Evolutionary conservation across 306 rosid genomes (phyloP), one percentile per base, ranked within the genome.

Genomic region (Malus sieversii): DNA sequence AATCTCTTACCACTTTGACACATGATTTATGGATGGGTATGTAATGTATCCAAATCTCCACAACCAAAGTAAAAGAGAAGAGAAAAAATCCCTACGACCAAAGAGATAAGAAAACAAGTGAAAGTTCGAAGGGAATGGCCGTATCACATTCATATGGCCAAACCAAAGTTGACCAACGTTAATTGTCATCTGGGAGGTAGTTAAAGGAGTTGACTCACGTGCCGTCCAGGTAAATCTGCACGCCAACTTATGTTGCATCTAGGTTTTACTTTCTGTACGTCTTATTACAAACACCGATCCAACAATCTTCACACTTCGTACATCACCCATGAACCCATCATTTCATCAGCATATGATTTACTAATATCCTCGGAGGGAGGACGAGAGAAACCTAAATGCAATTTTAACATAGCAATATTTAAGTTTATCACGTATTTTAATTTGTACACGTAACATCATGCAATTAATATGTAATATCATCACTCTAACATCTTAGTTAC

Each of bases 211-310:
- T 67, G 60, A 30, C 67, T 83, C 70, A 33, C 60, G 77, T 82
- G 70, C 85, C 82, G 77, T 75, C 53, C 72, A 51, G 68, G 78
- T 4, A 78, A 70, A 65, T 73, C 65, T 65, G 80, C 78, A 75
- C 71, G 44, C 48, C 62, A 53, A 68, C 80, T 74, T 52, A 78
- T 45, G 38, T 52, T n/a, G 65, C 46, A 58, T 74, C 70, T 71
- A 4, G 19, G 64, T 44, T 72, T 29, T 51, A 58, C 66, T 45
- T 48, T 71, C 30, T 29, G 29, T 16, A 55, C 22, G 29, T 20
- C 20, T 30, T 33, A 11, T 1, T 20, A 57, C 38, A 62, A 16
- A 29, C 20, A 22, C 59, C 27, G 48, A 35, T 66, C 70, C 70
- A 8, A 19, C 19, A 65, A 35, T 9, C 27, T 20, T 35, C 44